Evolutionary conservation across 164 flowering plant species (phyloP), one percentile per base, ranked within the genome.

Genomic region (Buxus sempervirens): DNA sequence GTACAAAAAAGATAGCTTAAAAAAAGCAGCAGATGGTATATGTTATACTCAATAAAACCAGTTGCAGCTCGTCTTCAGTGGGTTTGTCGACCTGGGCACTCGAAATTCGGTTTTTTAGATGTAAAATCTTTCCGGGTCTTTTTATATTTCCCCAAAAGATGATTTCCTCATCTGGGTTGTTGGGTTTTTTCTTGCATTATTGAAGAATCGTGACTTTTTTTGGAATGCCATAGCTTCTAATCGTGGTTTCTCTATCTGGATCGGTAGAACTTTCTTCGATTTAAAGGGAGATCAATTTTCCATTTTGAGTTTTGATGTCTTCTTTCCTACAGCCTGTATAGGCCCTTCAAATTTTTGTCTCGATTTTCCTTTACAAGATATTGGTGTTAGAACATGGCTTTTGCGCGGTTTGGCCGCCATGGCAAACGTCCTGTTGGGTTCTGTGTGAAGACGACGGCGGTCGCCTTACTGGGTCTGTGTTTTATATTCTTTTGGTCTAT

Each of bases 391-490:
- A 65, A 21, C n/a, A 87, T 84, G 92, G 85, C 84, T 9, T 23
- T 89, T 26, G 81, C 79, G 58, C 77, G 82, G 67, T 76, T 86
- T 19, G 84, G 75, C 60, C 88, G 93, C 54, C 90, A 81, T 48
- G 86, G 76, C 16, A 91, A 84, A 69, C 86, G 90, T 51, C 89
- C 88, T 32, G 68, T 69, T 79, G 94, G 98, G 62, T 67, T 95
- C 53, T 86, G 85, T 54, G 71, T 81, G 23, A 95, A 95, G 84
- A 72, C 86, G 81, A 75, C 88, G 10, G 85, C 87, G 22, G 90
- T 84, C 5, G 87, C 82, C n/a, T 54, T 86, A 9, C 71, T 91
- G 80, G 98, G 98, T 72, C 78, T 95, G 22, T 84, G 95, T 66
- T 91, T 89, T 58, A 77, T 90, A 2, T 71, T 91, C 24, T 63